Conservation (phyloP, 192 early-diverging fungal genomes). For the Coemansia aciculifera region DNA sequence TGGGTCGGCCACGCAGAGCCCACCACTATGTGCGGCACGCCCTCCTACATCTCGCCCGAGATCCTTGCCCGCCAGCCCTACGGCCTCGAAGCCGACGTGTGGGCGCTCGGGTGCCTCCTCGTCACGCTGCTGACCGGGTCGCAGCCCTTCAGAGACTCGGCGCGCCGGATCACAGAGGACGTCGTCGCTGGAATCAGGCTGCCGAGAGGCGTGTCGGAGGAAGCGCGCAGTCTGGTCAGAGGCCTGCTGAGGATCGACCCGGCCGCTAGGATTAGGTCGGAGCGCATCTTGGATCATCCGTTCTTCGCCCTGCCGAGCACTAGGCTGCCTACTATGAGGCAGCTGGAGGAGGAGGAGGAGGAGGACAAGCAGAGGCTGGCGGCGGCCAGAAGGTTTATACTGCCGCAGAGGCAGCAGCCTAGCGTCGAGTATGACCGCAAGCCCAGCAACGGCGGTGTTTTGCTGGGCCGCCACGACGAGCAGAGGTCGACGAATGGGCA, state of each 20-base stretch:
- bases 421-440: slow-evolving; percentile 4
- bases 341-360: slow-evolving; percentile 7
- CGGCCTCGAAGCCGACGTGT: slow-evolving; percentile 70
- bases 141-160: slow-evolving; percentile 65
- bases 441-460: background rate
- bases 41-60: slow-evolving; percentile 79
- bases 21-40: slow-evolving; percentile 76
- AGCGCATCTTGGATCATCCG: slow-evolving; percentile 56
- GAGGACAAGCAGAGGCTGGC: background rate
- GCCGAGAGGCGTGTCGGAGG: slow-evolving; percentile 56
- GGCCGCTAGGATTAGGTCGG: slow-evolving; percentile 52
- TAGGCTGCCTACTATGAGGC: slow-evolving; percentile 12
- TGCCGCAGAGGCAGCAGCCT: background rate
- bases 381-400: background rate
- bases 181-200: slow-evolving; percentile 54
- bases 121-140: slow-evolving; percentile 71
- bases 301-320: slow-evolving; percentile 52
- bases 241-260: slow-evolving; percentile 62
- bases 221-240: slow-evolving; percentile 59
- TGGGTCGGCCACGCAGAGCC: slow-evolving; percentile 60
- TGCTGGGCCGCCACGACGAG: background rate
- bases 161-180: slow-evolving; percentile 36
- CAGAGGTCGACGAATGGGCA: background rate
- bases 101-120: slow-evolving; percentile 77
- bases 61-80: slow-evolving; percentile 71